These are phyloP conservation scores for Bassia scoparia DNA, from an alignment of 148 eudicot genomes.

Conservation along the genomic window DNA sequence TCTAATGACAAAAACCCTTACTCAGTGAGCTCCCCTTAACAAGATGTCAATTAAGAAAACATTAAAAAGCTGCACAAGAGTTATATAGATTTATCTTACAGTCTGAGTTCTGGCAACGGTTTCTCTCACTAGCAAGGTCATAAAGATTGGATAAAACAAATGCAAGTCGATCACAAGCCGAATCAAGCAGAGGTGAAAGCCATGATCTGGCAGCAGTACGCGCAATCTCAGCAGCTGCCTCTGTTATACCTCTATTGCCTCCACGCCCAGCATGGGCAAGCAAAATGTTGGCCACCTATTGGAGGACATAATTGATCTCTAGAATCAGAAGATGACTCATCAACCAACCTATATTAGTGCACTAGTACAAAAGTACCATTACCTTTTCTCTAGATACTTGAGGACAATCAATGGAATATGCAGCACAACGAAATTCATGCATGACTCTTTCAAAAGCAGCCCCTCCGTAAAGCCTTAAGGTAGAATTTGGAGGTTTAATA, in stretches of 20 bases:
- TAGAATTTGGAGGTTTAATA: slow-evolving; percentile 80
- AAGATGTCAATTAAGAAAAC: neutral
- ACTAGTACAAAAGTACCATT: neutral
- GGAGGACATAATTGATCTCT: neutral
- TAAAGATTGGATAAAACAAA: slow-evolving; percentile 81
- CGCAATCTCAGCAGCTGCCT: slow-evolving; percentile 99
- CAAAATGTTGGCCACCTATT: slow-evolving; percentile 91
- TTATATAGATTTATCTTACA: slow-evolving; percentile 41
- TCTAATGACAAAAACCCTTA: slow-evolving; percentile 35
- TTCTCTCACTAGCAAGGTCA: slow-evolving; percentile 77
- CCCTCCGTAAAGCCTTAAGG: slow-evolving; percentile 88
- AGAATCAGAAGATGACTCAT: slow-evolving; percentile 13
- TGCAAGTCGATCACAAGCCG: slow-evolving; percentile 93
- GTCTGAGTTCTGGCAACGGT: slow-evolving; percentile 45
- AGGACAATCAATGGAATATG: slow-evolving; percentile 94
- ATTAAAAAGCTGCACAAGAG: neutral
- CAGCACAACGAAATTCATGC: slow-evolving; percentile 96
- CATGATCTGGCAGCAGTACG: slow-evolving; percentile 93
- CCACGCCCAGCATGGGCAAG: slow-evolving; percentile 97
- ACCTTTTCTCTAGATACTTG: slow-evolving; percentile 94
- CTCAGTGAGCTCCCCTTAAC: neutral
- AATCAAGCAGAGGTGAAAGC: slow-evolving; percentile 91
- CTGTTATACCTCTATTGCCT: slow-evolving; percentile 78
- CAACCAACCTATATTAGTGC: neutral
- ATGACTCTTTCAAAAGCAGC: slow-evolving; percentile 97